These are phyloP conservation scores for Penicillium paneum DNA, from an alignment of 2,329 filamentous ascomycete species.

Conservation along the genomic window DNA sequence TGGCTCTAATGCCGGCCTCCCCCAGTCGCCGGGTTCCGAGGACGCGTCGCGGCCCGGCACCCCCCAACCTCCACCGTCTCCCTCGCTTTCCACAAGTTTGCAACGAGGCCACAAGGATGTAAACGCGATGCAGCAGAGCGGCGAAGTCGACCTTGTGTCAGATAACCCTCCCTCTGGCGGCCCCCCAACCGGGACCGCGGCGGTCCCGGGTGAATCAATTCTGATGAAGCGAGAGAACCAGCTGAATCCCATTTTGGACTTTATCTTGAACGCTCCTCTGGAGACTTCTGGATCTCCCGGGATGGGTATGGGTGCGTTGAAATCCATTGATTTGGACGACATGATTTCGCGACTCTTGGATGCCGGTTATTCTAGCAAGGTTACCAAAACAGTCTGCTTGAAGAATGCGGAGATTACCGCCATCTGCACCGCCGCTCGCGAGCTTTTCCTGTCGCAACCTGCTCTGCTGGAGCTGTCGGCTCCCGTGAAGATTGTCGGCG, in stretches of 20 bases:
- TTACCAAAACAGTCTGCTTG: slow-evolving; percentile 93
- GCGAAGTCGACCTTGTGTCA: slow-evolving; percentile 92
- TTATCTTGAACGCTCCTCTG: slow-evolving; percentile 42
- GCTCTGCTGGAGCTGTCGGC: slow-evolving; percentile 87
- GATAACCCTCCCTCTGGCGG: slow-evolving; percentile 76
- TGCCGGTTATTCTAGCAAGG: slow-evolving; percentile 91
- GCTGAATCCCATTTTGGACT: slow-evolving; percentile 62
- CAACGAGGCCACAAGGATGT: slow-evolving; percentile 74
- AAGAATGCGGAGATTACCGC: slow-evolving; percentile 97
- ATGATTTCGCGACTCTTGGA: slow-evolving; percentile 94
- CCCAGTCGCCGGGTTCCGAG: slow-evolving; percentile 38
- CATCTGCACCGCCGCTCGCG: slow-evolving; percentile 83
- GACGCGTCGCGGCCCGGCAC: slow-evolving; percentile 50
- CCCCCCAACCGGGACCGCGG: slow-evolving; percentile 53
- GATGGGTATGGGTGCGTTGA: slow-evolving; percentile 85
- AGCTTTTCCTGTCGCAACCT: slow-evolving; percentile 87
- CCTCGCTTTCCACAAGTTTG: slow-evolving; percentile 72
- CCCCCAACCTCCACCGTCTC: slow-evolving; percentile 72
- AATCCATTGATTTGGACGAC: slow-evolving; percentile 90
- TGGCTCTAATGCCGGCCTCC: slow-evolving; percentile 28
- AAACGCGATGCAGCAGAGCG: slow-evolving; percentile 73
- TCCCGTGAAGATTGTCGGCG: slow-evolving; percentile 95
- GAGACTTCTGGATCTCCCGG: slow-evolving; percentile 50
- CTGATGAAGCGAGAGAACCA: slow-evolving; percentile 74
- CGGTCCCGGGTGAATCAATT: slow-evolving; percentile 82